Conservation (phyloP, 805 yeast species). For the Suhomyces emberorum region DNA sequence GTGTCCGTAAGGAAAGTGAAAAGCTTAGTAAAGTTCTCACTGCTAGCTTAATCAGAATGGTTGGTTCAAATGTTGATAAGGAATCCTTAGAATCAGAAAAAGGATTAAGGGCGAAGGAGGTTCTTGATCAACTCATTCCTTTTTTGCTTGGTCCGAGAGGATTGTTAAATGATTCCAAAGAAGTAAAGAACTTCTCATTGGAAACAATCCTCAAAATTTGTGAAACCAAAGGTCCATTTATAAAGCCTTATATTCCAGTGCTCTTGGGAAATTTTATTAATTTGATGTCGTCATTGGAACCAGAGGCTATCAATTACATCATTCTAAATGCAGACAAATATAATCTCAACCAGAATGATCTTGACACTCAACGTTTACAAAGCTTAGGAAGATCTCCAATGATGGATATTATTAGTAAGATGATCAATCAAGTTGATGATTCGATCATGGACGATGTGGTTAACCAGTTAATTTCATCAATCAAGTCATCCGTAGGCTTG, state of each 20-base stretch:
- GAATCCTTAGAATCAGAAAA: background rate
- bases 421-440: conserved; percentile 56
- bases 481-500: conserved; percentile 74
- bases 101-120: conserved; percentile 34
- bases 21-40: conserved; percentile 66
- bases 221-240: conserved; percentile 55
- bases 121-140: conserved; percentile 64
- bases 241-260: conserved; percentile 64
- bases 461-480: conserved; percentile 48
- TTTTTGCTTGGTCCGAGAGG: conserved; percentile 79
- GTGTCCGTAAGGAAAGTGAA: conserved; percentile 80
- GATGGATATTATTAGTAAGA: conserved; percentile 77
- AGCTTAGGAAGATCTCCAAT: conserved; percentile 80
- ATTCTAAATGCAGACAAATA: conserved; percentile 87
- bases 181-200: conserved; percentile 71
- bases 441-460: conserved; percentile 48
- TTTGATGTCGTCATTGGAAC: conserved; percentile 84
- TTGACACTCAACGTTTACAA: conserved; percentile 74
- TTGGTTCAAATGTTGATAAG: conserved; percentile 27
- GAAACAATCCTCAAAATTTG: conserved; percentile 71
- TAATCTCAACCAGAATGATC: conserved; percentile 63
- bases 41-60: conserved; percentile 53
- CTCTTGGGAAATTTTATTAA: conserved; percentile 66
- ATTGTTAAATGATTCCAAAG: conserved; percentile 79
- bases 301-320: conserved; percentile 82